Base-by-base conservation (phyloP, 2,329 filamentous ascomycete species). In the Trichoderma afroharzianum region DNA sequence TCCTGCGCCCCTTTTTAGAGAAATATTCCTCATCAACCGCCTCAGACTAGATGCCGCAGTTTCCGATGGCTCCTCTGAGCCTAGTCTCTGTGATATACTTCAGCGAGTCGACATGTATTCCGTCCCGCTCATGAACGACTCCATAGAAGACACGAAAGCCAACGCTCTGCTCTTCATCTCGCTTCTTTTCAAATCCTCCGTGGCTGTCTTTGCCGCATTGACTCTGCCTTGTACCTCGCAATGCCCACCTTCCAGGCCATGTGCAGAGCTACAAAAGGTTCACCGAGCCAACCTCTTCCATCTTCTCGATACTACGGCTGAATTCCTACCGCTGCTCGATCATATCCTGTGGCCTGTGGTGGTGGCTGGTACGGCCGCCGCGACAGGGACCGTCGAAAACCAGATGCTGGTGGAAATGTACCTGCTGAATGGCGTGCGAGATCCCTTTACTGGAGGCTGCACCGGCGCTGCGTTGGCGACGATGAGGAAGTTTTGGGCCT, bases 11-110 rank as follows among this genome's bases (percentile, higher is more conserved):
- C 24, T 72, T 2, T 72, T 72, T 33, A 50, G 50, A 6, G 67
- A 72, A 36, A 61, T 72, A 32, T 70, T 72, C 8, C 66, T 61
- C 59, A 72, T 72, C 24, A 72, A 70, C n/a, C 58, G 61, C 39
- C 67, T 72, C 15, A 18, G 71, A 6, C 53, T 61, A 3, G 39
- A 72, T 11, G 59, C 63, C 26, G 43, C 62, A 18, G 30, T 47
- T 39, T 61, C 62, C 3, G 15, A 36, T 8, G 21, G 26, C 14
- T 30, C 30, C 21, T 21, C 68, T 4, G 28, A 66, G 4, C 53
- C 55, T n/a, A 72, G 53, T 24, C 58, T 63, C 18, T 72, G 70
- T 33, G 33, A 43, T 14, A 8, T 72, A 14, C 70, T 72, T 9
- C n/a, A 61, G 15, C 32, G 53, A 6, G 64, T 71, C 50, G 61